These are phyloP conservation scores for Arxiozyma telluris DNA, from an alignment of 1,139 yeast genomes.

Conservation along the genomic window DNA sequence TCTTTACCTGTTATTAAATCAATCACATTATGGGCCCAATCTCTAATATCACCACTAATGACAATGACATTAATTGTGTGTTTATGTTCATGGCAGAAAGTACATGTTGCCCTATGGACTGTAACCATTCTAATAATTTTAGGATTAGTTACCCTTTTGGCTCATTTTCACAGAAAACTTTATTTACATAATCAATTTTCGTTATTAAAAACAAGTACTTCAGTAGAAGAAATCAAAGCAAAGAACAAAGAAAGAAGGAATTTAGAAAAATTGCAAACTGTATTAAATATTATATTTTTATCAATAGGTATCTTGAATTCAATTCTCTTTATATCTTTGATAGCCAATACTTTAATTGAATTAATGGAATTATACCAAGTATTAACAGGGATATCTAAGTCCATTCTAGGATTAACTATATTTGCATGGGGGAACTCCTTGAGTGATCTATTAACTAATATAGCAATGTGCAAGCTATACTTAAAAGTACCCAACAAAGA, in stretches of 20 bases:
- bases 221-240: conserved; percentile 8
- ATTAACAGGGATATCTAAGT: conserved; percentile 46
- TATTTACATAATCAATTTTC: conserved; percentile 17
- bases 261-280: conserved; percentile 12
- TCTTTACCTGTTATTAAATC: conserved; percentile 12
- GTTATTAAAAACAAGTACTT: conserved; percentile 9
- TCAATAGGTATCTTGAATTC: conserved; percentile 70
- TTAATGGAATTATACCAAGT: conserved; percentile 39
- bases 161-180: conserved; percentile 4
- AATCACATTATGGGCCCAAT: conserved; percentile 16
- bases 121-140: not conserved
- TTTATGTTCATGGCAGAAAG: conserved; percentile 7
- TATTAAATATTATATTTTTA: conserved; percentile 12
- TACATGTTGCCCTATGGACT: conserved; percentile 4
- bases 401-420: conserved; percentile 74
- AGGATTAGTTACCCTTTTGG: not conserved
- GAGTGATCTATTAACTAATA: conserved; percentile 85
- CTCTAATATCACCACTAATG: conserved; percentile 19
- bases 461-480: conserved; percentile 40
- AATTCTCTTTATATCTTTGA: conserved; percentile 52
- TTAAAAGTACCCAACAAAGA: conserved; percentile 19
- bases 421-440: conserved; percentile 94
- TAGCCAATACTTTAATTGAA: conserved; percentile 52
- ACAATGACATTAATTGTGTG: conserved; percentile 14
- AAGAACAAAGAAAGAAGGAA: conserved; percentile 15